Base-by-base conservation (phyloP, 495 filamentous ascomycete species). In the Xeromyces bisporus region DNA sequence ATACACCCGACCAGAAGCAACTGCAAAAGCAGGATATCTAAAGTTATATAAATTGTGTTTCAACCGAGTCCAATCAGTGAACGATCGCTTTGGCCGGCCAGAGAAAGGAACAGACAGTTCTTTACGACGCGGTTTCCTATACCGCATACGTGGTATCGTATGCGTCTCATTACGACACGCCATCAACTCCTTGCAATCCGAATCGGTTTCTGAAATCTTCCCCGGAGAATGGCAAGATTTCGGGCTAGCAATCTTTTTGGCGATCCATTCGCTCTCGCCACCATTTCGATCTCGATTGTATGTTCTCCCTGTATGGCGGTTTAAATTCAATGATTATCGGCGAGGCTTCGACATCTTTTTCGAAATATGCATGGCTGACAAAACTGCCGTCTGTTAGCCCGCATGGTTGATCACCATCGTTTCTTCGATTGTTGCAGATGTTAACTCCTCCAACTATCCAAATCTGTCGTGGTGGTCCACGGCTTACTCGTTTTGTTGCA, bases 381-480 rank as follows among this genome's bases (percentile, higher is more conserved):
- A 13, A 21, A 20, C 23, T 3, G n/a, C 9, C 20, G 4, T 21
- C 20, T 21, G 20, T 47, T 52, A 94, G 86, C 70, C 91, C 32
- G 86, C 84, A 30, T 99, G 89, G 89, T 52, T 96, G 34, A 93
- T 96, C 42, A 71, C 81, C 8, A 86, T 96, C 51, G 64, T 96
- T 41, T 67, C 72, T 24, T 85, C 83, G 31, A 74, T 91, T 42
- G 74, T 96, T 36, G 72, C 77, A 16, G 74, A 78, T 38, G 51
- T 75, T 31, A 50, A 50, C 28, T 39, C 42, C 4, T 34, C 43
- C n/a, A n/a, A n/a, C 0, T 93, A 82, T 44, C 84, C 86, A 7
- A 80, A 80, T 37, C 93, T 77, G 47, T 73, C 75, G 10, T 99
- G 89, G 85, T 96, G 86, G 75, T 62, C 79, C 1, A 62, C 83